Conservation (phyloP, 129 eudicot species). For the Flaveria robusta region DNA sequence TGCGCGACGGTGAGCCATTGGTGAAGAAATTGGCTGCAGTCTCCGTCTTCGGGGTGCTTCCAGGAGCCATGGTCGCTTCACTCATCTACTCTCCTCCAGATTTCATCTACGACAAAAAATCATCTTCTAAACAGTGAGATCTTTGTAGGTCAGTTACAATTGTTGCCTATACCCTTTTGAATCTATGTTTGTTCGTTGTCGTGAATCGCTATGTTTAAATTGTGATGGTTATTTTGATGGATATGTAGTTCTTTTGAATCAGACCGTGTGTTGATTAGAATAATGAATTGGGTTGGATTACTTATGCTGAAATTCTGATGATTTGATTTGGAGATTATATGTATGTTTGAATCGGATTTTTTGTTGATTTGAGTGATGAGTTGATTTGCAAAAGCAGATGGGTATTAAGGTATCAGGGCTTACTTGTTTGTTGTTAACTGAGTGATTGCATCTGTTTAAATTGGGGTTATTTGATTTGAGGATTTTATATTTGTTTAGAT, state of each 20-base stretch:
- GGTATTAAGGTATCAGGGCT: not conserved
- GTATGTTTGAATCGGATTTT: not conserved
- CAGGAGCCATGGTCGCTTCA: constrained; percentile 45
- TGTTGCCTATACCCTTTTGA: not conserved
- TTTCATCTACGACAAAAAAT: constrained; percentile 26
- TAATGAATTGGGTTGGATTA: not conserved
- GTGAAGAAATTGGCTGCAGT: constrained; percentile 40
- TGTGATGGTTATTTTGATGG: not conserved
- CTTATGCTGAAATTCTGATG: not conserved
- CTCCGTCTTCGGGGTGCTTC: constrained; percentile 36
- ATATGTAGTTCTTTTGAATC: not conserved
- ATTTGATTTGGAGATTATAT: not conserved
- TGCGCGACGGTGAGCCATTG: constrained; percentile 38
- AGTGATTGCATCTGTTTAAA: not conserved
- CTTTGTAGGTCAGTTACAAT: constrained; percentile 1
- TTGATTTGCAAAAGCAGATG: not conserved
- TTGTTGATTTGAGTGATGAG: not conserved
- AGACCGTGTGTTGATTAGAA: not conserved
- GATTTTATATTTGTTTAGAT: not conserved
- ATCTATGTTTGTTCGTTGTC: not conserved
- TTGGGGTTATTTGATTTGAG: not conserved
- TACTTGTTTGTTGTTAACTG: not conserved
- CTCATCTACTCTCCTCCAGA: constrained; percentile 45
- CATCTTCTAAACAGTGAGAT: constrained; percentile 24
- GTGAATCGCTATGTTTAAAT: not conserved